These are phyloP conservation scores for Naematelia aurantialba DNA, from an alignment of 768 basidiomycete species.

Conservation along the genomic window DNA sequence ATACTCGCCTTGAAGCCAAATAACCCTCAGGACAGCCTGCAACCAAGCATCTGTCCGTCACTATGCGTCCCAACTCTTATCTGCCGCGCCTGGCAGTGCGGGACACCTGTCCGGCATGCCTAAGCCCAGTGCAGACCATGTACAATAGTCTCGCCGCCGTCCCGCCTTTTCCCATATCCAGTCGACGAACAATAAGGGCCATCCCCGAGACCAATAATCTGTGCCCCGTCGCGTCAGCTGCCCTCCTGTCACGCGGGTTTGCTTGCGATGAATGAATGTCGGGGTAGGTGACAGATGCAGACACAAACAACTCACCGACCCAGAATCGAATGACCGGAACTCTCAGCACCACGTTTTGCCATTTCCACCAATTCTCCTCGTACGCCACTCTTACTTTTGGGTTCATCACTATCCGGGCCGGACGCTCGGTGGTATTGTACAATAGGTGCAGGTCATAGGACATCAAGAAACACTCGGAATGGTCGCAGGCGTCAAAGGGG, in stretches of 20 bases:
- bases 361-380: slow-evolving; percentile 25
- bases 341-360: slow-evolving; percentile 24
- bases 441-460: slow-evolving; percentile 28
- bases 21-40: background rate
- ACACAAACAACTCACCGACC: slow-evolving; percentile 26
- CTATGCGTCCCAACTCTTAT: slow-evolving; percentile 17
- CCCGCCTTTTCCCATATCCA: slow-evolving; percentile 29
- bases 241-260: too few relatives aligned
- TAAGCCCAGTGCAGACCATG: slow-evolving; percentile 20
- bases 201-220: slow-evolving; percentile 23
- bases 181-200: slow-evolving; percentile 22
- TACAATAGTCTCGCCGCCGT: slow-evolving; percentile 25
- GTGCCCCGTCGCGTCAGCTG: too few relatives aligned
- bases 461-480: slow-evolving; percentile 27
- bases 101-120: slow-evolving; percentile 23
- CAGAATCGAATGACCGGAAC: slow-evolving; percentile 23
- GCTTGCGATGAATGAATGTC: too few relatives aligned
- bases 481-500: slow-evolving; percentile 25
- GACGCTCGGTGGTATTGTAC: slow-evolving; percentile 11
- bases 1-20: background rate
- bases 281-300: too few relatives aligned
- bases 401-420: slow-evolving; percentile 26
- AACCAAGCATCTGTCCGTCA: background rate
- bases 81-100: slow-evolving; percentile 16
- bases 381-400: slow-evolving; percentile 28